These are phyloP conservation scores for Dissophora globulifera DNA, from an alignment of 192 early-diverging fungal genomes.

Conservation along the genomic window DNA sequence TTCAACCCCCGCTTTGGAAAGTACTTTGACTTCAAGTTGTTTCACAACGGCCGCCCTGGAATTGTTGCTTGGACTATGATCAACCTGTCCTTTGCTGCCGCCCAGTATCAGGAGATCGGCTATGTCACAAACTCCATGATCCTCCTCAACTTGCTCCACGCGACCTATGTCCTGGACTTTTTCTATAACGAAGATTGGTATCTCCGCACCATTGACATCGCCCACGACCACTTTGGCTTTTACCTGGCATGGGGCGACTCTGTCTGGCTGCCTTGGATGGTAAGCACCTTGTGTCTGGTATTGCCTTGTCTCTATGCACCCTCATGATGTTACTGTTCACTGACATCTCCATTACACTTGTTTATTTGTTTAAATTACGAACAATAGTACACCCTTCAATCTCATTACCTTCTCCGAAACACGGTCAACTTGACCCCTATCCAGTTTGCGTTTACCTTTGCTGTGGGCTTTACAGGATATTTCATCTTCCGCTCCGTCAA, in stretches of 20 bases:
- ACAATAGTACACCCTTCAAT: slow-evolving; percentile 78
- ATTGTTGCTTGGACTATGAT: slow-evolving; percentile 90
- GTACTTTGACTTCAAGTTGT: slow-evolving; percentile 84
- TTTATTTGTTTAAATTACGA: neutral
- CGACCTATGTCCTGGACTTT: slow-evolving; percentile 82
- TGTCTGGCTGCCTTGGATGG: slow-evolving; percentile 84
- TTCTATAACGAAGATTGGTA: slow-evolving; percentile 91
- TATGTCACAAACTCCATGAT: slow-evolving; percentile 86
- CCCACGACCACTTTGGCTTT: slow-evolving; percentile 89
- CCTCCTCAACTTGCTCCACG: slow-evolving; percentile 77
- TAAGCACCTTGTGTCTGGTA: too few relatives aligned
- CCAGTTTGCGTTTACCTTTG: slow-evolving; percentile 61
- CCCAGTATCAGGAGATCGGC: slow-evolving; percentile 78
- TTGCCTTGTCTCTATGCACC: too few relatives aligned
- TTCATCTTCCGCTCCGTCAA: slow-evolving; percentile 85
- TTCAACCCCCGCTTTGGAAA: slow-evolving; percentile 84
- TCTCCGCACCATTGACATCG: slow-evolving; percentile 84
- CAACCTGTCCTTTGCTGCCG: slow-evolving; percentile 78
- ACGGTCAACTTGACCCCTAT: slow-evolving; percentile 70
- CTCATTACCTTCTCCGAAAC: slow-evolving; percentile 80
- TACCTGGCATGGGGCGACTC: slow-evolving; percentile 86
- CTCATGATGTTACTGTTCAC: neutral
- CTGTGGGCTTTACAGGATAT: slow-evolving; percentile 74
- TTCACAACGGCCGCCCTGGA: slow-evolving; percentile 85
- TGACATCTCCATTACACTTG: neutral